Evolutionary conservation across 2,329 filamentous ascomycete genomes (phyloP), one percentile per base, ranked within the genome.

Genomic region (Kalmusia sp.): DNA sequence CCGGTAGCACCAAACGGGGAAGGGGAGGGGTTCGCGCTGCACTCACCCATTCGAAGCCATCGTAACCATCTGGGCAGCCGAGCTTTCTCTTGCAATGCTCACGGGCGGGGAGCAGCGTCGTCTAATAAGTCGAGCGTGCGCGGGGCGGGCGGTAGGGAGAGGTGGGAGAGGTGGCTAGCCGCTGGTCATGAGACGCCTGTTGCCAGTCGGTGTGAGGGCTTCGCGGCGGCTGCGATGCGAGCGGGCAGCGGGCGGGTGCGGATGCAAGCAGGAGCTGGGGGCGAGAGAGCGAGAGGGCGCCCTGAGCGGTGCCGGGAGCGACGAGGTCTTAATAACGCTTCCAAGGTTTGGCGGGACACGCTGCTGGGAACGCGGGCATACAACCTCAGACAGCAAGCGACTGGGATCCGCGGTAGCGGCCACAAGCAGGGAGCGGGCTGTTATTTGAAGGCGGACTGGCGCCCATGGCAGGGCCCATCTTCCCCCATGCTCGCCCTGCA

Each of bases 11-110:
- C 51, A 63, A 69, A 69, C 64, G 67, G 69, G 69, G 65, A 52
- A 41, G n/a, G n/a, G n/a, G n/a, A n/a, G n/a, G n/a, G n/a, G n/a
- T n/a, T n/a, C 49, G 53, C 37, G 52, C 45, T 55, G 57, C 57
- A 76, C 74, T 73, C 67, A 76, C 74, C 74, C 74, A 71, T 75
- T 75, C 63, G 73, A 72, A 63, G 74, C 69, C 74, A 76, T 76
- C 65, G 74, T 76, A 65, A 74, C 68, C 74, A 76, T 76, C 72
- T 69, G 71, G 62, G 60, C 70, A 58, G 65, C 52, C 53, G 52
- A 57, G 58, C 52, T 55, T n/a, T 54, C 54, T 55, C 62, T 61
- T 57, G 47, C 54, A 58, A 45, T 49, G 61, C 59, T 61, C 64
- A 57, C 48, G 54, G 58, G 58, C 62, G 59, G 61, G 49, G 49